These are phyloP conservation scores for Aspergillus puulaauensis DNA, from an alignment of 2,329 filamentous ascomycete genomes.

Conservation along the genomic window DNA sequence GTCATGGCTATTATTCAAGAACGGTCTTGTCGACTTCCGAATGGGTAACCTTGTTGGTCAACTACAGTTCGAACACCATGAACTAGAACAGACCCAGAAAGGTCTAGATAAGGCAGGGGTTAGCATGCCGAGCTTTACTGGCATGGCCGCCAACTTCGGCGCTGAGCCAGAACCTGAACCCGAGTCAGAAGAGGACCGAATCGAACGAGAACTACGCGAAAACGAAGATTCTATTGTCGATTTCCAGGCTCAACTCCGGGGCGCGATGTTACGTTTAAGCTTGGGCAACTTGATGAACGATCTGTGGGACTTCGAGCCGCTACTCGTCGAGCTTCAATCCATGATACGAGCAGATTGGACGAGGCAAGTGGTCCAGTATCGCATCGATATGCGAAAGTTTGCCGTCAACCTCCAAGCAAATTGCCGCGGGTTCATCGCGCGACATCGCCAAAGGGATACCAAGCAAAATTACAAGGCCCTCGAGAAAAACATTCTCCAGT, in stretches of 20 bases:
- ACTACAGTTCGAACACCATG: constrained; percentile 95
- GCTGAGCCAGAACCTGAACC: constrained; percentile 77
- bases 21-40: constrained; percentile 90
- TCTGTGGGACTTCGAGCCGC: constrained; percentile 82
- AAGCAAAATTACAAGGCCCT: constrained; percentile 71
- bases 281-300: constrained; percentile 82
- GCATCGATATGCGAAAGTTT: constrained; percentile 78
- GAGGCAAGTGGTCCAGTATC: constrained; percentile 78
- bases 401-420: constrained; percentile 77
- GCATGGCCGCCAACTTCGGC: constrained; percentile 94
- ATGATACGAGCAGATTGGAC: constrained; percentile 85
- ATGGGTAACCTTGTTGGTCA: constrained; percentile 97
- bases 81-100: constrained; percentile 94
- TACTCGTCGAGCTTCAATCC: constrained; percentile 78
- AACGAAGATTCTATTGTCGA: constrained; percentile 72
- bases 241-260: constrained; percentile 82
- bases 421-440: constrained; percentile 72
- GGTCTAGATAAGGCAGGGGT: constrained; percentile 92
- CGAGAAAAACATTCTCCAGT: constrained; percentile 69
- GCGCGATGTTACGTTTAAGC: constrained; percentile 72
- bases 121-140: constrained; percentile 96
- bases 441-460: constrained; percentile 61
- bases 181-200: constrained; percentile 80
- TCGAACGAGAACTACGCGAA: constrained; percentile 77
- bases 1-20: constrained; percentile 94